Evolutionary conservation across 352 stramenopile genomes (phyloP).

Genomic region (Pythium periplocum): DNA sequence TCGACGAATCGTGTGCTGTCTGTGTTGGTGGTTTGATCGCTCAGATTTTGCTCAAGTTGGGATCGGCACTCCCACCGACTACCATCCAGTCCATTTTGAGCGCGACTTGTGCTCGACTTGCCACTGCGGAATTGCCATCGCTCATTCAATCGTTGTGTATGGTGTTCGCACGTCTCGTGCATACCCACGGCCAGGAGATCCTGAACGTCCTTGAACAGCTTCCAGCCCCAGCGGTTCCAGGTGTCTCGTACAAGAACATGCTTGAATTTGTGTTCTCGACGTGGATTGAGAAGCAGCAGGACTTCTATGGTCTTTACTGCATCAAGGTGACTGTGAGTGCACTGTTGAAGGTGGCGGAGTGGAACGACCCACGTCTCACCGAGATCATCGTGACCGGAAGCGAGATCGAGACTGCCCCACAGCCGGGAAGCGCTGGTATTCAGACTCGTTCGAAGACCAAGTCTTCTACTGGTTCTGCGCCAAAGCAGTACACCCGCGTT

Average conservation of each 20-base stretch:
- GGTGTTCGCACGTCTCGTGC: slow-evolving; percentile 76
- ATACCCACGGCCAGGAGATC: slow-evolving; percentile 63
- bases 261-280: slow-evolving; percentile 73
- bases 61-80: slow-evolving; percentile 39
- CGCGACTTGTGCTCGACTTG: slow-evolving; percentile 63
- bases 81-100: slow-evolving; percentile 76
- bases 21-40: slow-evolving; percentile 76
- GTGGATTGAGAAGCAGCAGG: slow-evolving; percentile 79
- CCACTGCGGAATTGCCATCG: slow-evolving; percentile 58
- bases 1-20: slow-evolving; percentile 70
- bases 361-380: slow-evolving; percentile 69
- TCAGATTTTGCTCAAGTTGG: slow-evolving; percentile 72
- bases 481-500: slow-evolving; percentile 46
- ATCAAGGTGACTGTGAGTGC: slow-evolving; percentile 82
- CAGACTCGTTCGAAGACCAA: slow-evolving; percentile 59
- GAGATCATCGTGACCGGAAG: slow-evolving; percentile 59
- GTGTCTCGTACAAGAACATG: slow-evolving; percentile 35
- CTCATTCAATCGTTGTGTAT: slow-evolving; percentile 77
- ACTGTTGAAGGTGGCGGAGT: slow-evolving; percentile 64
- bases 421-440: slow-evolving; percentile 19
- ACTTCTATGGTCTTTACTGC: slow-evolving; percentile 81
- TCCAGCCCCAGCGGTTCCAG: slow-evolving; percentile 25
- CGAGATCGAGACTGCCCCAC: slow-evolving; percentile 21
- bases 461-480: slow-evolving; percentile 6
- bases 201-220: slow-evolving; percentile 69